Conservation (phyloP, 208 protist species). For the Naegleria lovaniensis region DNA sequence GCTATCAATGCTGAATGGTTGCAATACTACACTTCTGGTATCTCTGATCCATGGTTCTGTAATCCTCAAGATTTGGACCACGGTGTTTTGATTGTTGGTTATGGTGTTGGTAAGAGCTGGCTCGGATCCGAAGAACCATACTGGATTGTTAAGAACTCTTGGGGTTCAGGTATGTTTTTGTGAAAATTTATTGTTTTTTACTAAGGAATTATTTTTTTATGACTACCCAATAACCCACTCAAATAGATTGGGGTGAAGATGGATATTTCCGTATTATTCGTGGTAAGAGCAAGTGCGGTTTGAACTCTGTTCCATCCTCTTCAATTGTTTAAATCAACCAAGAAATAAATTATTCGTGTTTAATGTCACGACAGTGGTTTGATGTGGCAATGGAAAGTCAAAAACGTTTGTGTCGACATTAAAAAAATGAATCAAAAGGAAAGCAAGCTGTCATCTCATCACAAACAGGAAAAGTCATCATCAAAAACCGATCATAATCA, state of each 20-base stretch:
- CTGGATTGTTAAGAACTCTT: conserved; percentile 81
- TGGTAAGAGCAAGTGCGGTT: conserved; percentile 15
- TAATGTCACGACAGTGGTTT: too few relatives aligned
- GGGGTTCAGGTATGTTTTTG: conserved; percentile 43
- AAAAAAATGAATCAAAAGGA: too few relatives aligned
- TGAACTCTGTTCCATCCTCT: background rate
- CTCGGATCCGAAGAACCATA: conserved; percentile 48
- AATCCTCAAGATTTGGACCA: conserved; percentile 40
- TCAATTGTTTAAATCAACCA: background rate
- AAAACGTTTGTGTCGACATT: too few relatives aligned
- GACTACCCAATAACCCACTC: too few relatives aligned
- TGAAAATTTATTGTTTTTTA: conserved; percentile 60
- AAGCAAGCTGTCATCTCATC: too few relatives aligned
- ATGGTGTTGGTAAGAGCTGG: conserved; percentile 34
- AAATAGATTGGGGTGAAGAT: conserved; percentile 43
- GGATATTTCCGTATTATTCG: conserved; percentile 53
- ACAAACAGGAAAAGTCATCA: too few relatives aligned
- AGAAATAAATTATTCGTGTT: background rate
- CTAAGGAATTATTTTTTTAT: too few relatives aligned
- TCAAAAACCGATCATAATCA: too few relatives aligned
- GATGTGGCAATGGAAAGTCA: too few relatives aligned
- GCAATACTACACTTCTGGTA: conserved; percentile 50
- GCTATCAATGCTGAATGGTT: conserved; percentile 52
- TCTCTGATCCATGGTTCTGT: conserved; percentile 13
- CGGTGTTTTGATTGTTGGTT: conserved; percentile 36